A percentile compares a stretch with the other conserved stretches of the same genome.
Evolutionary conservation across 352 stramenopile species (phyloP).

Genomic region (Pythium pyrilobum): DNA sequence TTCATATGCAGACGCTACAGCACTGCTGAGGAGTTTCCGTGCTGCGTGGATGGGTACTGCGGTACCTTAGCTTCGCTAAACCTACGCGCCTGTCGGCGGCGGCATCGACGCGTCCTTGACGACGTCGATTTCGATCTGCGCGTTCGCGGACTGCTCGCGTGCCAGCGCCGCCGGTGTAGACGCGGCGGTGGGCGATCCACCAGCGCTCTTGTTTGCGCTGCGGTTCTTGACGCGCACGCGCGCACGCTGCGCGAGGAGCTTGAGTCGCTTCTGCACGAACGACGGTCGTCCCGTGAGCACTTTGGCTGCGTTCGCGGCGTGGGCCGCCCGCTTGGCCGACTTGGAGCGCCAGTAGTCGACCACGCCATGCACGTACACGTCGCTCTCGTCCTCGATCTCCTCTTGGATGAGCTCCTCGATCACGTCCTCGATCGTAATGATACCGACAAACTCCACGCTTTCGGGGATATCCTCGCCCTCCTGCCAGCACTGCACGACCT

Average conservation of each 20-base stretch:
- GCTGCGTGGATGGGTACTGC: too few species aligned
- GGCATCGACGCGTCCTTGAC: too few species aligned
- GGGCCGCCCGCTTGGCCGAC: neutral
- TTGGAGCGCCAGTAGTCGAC: conserved; percentile 54
- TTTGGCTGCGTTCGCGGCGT: neutral
- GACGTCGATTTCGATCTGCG: conserved; percentile 6
- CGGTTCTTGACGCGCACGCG: conserved; percentile 37
- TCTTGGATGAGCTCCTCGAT: conserved; percentile 89
- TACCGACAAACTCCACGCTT: conserved; percentile 71
- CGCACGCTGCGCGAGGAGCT: conserved; percentile 41
- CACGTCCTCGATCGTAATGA: conserved; percentile 91
- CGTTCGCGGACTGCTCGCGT: too few species aligned
- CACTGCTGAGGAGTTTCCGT: too few species aligned
- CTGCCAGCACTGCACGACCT: conserved; percentile 55
- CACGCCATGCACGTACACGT: conserved; percentile 57
- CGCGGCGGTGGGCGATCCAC: too few species aligned
- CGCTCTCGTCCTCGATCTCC: conserved; percentile 88
- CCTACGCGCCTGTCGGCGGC: too few species aligned
- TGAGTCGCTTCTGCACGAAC: conserved; percentile 26
- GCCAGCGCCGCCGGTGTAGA: too few species aligned
- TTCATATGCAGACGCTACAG: too few species aligned
- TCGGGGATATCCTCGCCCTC: conserved; percentile 30
- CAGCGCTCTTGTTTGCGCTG: conserved; percentile 3
- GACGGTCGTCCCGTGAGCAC: neutral
- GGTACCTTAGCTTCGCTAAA: too few species aligned